Evolutionary conservation across 768 basidiomycete species (phyloP).

Genomic region (Epithele typhae): DNA sequence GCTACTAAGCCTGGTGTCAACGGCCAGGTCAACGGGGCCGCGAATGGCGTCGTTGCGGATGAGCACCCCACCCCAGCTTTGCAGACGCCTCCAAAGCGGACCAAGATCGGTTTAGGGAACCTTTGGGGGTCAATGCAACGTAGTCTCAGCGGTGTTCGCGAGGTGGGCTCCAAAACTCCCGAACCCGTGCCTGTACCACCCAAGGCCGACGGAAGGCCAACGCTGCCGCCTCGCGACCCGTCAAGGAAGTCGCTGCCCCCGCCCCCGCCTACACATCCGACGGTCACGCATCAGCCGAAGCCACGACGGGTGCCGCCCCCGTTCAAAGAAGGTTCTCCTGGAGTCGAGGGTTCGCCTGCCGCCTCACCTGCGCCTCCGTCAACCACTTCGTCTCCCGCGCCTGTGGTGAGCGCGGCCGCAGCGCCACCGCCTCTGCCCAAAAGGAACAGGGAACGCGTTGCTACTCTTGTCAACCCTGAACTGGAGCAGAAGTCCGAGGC

Average conservation of each 20-base stretch:
- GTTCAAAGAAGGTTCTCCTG: conserved; percentile 30
- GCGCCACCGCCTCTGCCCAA: conserved; percentile 28
- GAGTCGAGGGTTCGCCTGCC: too few relatives aligned
- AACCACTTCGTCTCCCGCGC: too few relatives aligned
- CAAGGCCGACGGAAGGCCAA: conserved; percentile 10
- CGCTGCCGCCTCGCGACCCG: conserved; percentile 21
- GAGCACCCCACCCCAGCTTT: too few relatives aligned
- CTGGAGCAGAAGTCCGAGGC: background rate
- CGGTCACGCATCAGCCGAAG: conserved; percentile 7
- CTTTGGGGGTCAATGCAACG: conserved; percentile 28
- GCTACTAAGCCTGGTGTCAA: conserved; percentile 11
- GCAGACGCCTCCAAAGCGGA: conserved; percentile 12
- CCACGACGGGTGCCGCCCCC: conserved; percentile 4
- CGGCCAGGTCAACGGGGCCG: conserved; percentile 12
- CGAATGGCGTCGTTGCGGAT: conserved; percentile 7
- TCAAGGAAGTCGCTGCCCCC: conserved; percentile 12
- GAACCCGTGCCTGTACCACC: conserved; percentile 4
- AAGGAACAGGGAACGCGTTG: conserved; percentile 11
- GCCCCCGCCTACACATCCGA: conserved; percentile 17
- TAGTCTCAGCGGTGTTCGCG: conserved; percentile 19
- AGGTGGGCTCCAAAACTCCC: too few relatives aligned
- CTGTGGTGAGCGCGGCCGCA: conserved; percentile 20
- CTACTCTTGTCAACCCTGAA: background rate
- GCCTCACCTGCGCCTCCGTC: too few relatives aligned
- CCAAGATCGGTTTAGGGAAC: conserved; percentile 24